Conservation (phyloP, 208 protist genomes). For the Strigomonas culicis region DNA sequence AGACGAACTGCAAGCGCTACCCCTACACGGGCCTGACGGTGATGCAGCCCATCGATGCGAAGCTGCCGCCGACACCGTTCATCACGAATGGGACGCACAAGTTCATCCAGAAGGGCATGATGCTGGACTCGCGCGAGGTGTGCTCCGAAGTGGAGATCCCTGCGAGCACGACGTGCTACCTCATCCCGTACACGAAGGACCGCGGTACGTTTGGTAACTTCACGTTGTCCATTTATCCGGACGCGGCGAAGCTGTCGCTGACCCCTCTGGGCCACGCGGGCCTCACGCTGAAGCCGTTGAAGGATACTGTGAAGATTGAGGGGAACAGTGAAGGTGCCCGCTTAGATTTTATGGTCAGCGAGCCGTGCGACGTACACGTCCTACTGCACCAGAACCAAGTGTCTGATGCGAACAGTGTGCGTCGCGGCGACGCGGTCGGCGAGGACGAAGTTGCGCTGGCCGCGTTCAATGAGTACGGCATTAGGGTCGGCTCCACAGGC, state of each 20-base stretch:
- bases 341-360: slow-evolving; percentile 64
- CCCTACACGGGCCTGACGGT: slow-evolving; percentile 75
- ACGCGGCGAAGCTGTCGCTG: slow-evolving; percentile 63
- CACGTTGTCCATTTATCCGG: slow-evolving; percentile 77
- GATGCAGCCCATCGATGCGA: slow-evolving; percentile 50
- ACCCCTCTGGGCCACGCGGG: slow-evolving; percentile 66
- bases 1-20: slow-evolving; percentile 72
- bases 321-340: slow-evolving; percentile 33
- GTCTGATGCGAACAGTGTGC: slow-evolving; percentile 16
- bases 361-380: slow-evolving; percentile 64
- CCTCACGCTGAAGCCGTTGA: slow-evolving; percentile 44
- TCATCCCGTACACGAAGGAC: slow-evolving; percentile 81
- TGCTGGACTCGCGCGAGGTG: slow-evolving; percentile 85
- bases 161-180: slow-evolving; percentile 52
- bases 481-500: slow-evolving; percentile 44
- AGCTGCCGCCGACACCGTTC: slow-evolving; percentile 53
- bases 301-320: slow-evolving; percentile 29
- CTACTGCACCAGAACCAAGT: slow-evolving; percentile 72
- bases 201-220: slow-evolving; percentile 53
- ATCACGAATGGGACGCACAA: slow-evolving; percentile 75
- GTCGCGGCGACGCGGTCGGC: slow-evolving; percentile 54
- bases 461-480: slow-evolving; percentile 58
- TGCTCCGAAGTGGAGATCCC: slow-evolving; percentile 73
- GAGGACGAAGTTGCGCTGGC: slow-evolving; percentile 59
- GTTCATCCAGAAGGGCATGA: slow-evolving; percentile 84